Evolutionary conservation across 352 stramenopile genomes (phyloP).

Genomic region (Pythium dissimile): DNA sequence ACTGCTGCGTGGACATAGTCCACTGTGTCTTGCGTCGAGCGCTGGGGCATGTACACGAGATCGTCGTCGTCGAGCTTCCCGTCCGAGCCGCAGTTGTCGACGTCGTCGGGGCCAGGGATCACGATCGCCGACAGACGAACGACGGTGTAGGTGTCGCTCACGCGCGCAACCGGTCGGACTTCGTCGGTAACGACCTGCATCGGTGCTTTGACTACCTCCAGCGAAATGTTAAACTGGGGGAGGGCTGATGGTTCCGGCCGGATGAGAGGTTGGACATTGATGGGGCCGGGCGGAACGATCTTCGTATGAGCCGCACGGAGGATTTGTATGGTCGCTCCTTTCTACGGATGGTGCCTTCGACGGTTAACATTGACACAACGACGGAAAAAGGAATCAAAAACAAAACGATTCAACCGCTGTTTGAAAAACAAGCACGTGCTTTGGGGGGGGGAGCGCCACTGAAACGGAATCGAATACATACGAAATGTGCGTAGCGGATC

Average conservation of each 20-base stretch:
- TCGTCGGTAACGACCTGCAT: background rate
- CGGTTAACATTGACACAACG: too few relatives aligned
- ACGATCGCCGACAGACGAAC: background rate
- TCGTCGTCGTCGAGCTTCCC: background rate
- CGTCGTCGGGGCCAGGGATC: background rate
- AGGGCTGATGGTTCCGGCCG: background rate
- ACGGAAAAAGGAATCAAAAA: too few relatives aligned
- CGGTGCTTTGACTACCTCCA: background rate
- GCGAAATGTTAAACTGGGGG: slow-evolving; percentile 6
- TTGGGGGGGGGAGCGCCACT: too few relatives aligned
- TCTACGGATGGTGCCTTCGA: too few relatives aligned
- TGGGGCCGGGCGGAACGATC: too few relatives aligned
- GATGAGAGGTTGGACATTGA: too few relatives aligned
- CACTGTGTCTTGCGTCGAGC: background rate
- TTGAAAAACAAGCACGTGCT: too few relatives aligned
- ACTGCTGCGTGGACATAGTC: background rate
- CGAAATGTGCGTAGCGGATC: too few relatives aligned
- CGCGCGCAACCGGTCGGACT: background rate
- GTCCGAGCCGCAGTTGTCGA: background rate
- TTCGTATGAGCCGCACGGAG: too few relatives aligned
- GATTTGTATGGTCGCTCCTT: too few relatives aligned
- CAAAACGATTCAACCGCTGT: too few relatives aligned
- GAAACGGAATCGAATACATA: too few relatives aligned
- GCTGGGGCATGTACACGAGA: slow-evolving; percentile 7
- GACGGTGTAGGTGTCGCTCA: background rate